A percentile compares a stretch with the other conserved stretches of the same genome.
Conservation (phyloP, 345 rosid species). For the Eucalyptus cladocalyx region DNA sequence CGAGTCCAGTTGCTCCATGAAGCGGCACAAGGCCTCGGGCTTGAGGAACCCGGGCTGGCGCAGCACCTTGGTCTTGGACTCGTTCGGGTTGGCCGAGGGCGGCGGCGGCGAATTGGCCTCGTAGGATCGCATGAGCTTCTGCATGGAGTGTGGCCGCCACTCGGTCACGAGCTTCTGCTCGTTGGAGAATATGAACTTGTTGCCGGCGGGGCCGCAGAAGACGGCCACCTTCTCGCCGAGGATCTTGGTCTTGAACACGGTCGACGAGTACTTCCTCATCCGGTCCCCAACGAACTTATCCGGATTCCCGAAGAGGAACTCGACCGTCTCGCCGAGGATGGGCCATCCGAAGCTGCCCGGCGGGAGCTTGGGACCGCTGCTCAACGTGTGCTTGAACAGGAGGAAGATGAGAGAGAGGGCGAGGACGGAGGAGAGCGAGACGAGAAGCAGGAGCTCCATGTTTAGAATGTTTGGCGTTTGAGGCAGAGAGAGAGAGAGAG, state of each 20-base stretch:
- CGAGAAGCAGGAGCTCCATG: not conserved
- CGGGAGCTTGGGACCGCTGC: not conserved
- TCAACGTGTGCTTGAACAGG: not conserved
- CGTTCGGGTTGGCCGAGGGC: not conserved
- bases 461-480: not conserved
- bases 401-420: not conserved
- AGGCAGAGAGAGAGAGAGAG: not conserved
- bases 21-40: conserved; percentile 32
- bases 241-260: conserved; percentile 5
- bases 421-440: not conserved
- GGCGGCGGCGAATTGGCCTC: not conserved
- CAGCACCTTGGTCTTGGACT: not conserved
- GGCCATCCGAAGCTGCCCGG: conserved; percentile 11
- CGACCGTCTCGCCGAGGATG: conserved; percentile 2
- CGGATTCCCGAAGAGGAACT: conserved; percentile 5
- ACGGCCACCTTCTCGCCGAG: conserved; percentile 4
- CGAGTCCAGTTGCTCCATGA: conserved; percentile 23
- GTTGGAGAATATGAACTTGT: conserved; percentile 10
- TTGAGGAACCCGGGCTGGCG: conserved; percentile 26
- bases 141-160: conserved; percentile 7
- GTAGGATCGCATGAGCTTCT: conserved; percentile 6
- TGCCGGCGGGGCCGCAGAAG: not conserved
- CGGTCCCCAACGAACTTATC: conserved; percentile 1
- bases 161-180: conserved; percentile 4
- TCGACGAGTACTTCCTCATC: conserved; percentile 1